A percentile compares a stretch with the other conserved stretches of the same genome.
These are phyloP conservation scores for Talaromyces ruber DNA, from an alignment of 495 filamentous ascomycete genomes.

Conservation along the genomic window DNA sequence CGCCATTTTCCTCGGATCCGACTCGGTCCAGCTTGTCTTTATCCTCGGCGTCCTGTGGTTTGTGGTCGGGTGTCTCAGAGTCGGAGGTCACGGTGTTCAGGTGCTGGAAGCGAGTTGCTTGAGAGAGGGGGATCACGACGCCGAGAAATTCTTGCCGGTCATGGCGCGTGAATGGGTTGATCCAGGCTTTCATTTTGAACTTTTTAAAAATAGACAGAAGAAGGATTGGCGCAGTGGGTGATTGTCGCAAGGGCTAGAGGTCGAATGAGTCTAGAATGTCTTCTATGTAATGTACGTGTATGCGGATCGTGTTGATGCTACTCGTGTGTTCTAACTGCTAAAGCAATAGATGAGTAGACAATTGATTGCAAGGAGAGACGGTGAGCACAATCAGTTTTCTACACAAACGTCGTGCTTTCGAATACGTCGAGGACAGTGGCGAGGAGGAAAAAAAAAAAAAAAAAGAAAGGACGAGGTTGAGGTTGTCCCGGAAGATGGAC, in stretches of 20 bases:
- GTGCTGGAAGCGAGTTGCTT: slow-evolving; percentile 21
- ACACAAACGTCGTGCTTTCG: not conserved
- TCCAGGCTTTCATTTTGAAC: slow-evolving; percentile 18
- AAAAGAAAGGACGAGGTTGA: not conserved
- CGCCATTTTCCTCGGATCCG: slow-evolving; percentile 13
- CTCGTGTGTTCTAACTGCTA: not conserved
- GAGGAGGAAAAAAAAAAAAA: not conserved
- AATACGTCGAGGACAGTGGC: not conserved
- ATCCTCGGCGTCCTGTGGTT: not conserved
- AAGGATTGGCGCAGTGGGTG: not conserved
- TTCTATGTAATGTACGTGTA: not conserved
- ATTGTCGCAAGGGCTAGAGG: not conserved
- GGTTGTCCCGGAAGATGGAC: not conserved
- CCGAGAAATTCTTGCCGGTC: slow-evolving; percentile 40
- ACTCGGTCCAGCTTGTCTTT: slow-evolving; percentile 10
- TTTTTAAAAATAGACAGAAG: not conserved
- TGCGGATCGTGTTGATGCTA: not conserved
- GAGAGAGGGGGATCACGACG: slow-evolving; percentile 44
- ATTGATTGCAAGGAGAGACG: not conserved
- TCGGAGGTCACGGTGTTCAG: slow-evolving; percentile 21
- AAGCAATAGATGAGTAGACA: not conserved
- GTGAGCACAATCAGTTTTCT: not conserved
- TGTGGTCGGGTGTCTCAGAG: slow-evolving; percentile 17
- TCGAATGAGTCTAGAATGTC: not conserved
- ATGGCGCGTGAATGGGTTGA: slow-evolving; percentile 44